Base-by-base conservation (phyloP, 768 basidiomycete species). In the Rhodotorula graminis region DNA sequence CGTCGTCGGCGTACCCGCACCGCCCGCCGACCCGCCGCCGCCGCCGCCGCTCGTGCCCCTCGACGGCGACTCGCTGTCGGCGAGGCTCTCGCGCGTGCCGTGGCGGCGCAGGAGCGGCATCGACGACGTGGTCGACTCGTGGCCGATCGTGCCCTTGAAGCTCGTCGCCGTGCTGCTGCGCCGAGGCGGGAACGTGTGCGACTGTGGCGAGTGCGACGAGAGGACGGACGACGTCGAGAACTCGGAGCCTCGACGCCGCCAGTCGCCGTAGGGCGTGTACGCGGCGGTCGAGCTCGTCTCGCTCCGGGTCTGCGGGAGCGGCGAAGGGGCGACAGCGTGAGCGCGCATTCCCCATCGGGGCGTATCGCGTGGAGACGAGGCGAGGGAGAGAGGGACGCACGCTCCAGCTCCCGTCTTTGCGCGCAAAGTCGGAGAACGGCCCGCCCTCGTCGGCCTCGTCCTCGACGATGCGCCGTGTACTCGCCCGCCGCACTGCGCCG, bases 61-160 rank as follows among this genome's bases (percentile, higher is more conserved):
- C 31, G 55, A 46, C 37, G 23, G n/a, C 27, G 33, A 37, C 29
- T 44, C 29, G 57, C 46, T 23, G 12, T 61, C 63, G 49, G 42
- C 64, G 29, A 62, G 27, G 53, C 66, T 31, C 56, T 59, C 61
- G 19, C 57, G 9, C 5, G 61, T 63, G 12, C 29, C 37, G 14
- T 72, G 67, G 21, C 49, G 31, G 10, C 11, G 37, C 16, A 76
- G 64, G 18, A 72, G 63, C 6, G 74, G 74, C 62, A 72, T 70
- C 11, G 53, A 63, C 21, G 63, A 59, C 3, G 65, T 70, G 7
- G 37, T 65, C 29, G 64, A 63, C 50, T 63, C n/a, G 37, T 71
- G 67, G 16, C 74, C 74, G 59, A 70, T 49, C 15, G 71, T 72
- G 14, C 65, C 61, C 52, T 64, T 67, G 33, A 37, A 31, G 37